Conservation (phyloP, 495 filamentous ascomycete genomes). For the Aspergillus ostianus region DNA sequence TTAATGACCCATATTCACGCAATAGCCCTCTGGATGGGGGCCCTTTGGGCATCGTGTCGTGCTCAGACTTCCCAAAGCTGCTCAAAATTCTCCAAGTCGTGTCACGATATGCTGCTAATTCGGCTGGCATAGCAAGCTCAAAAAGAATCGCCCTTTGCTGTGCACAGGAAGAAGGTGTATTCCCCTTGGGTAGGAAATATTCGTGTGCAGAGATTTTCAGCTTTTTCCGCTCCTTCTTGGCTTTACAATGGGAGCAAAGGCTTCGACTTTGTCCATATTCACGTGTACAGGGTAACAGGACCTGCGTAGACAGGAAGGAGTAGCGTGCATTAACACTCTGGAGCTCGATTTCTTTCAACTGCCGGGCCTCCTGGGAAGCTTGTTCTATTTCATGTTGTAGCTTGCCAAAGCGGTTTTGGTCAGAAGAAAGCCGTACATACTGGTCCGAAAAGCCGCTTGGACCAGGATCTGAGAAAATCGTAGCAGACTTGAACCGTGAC, state of each 20-base stretch:
- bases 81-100: conserved; percentile 41
- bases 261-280: not conserved
- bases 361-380: conserved; percentile 12
- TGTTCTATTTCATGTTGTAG: conserved; percentile 31
- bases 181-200: conserved; percentile 54
- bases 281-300: conserved; percentile 29
- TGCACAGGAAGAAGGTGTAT: not conserved
- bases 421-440: conserved; percentile 34
- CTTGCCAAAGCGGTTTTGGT: conserved; percentile 20
- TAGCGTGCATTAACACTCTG: conserved; percentile 30
- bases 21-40: not conserved
- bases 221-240: conserved; percentile 1
- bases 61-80: conserved; percentile 26
- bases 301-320: conserved; percentile 26
- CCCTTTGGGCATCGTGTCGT: not conserved
- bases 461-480: conserved; percentile 40
- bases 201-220: conserved; percentile 53
- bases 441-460: conserved; percentile 40
- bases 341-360: conserved; percentile 39
- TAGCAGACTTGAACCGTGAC: conserved; percentile 14
- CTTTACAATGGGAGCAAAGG: not conserved
- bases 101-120: conserved; percentile 53
- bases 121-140: conserved; percentile 48
- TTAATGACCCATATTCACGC: not conserved
- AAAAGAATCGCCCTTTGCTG: conserved; percentile 47